Base-by-base conservation (phyloP, 129 eudicot species). In the Dittrichia graveolens region DNA sequence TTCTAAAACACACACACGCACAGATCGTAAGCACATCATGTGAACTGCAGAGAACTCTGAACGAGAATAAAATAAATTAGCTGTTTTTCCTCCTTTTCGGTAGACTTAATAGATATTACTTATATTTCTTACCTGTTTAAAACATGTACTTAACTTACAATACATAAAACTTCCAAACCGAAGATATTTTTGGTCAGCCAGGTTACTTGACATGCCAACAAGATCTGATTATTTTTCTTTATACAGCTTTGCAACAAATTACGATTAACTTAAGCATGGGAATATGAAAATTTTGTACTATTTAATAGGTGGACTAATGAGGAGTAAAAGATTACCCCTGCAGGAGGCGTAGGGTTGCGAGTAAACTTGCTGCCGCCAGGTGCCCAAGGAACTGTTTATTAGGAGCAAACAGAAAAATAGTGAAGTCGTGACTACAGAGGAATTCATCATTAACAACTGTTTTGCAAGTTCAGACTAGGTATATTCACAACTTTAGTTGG, bases 331-430 rank as follows among this genome's bases (percentile, higher is more conserved):
- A 68, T 84, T 90, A 94, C 99, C 99, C 97, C 97, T 71, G 88
- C 60, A 74, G 99, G 99, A 52, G 97, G 97, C n/a, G 78, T 49
- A 16, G 99, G 99, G 72, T 95, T 95, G 79, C 99, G 78, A 80
- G 88, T 80, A 78, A 95, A 95, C 84, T 95, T 95, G 89, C 89
- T 75, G 82, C 99, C 99, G 46, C 99, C 99, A 84, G 99, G 99
- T 84, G 99, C 99, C 99, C 99, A 95, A 73, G 99, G 99, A 88
- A 95, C 97, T 95, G 96, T 75, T 76, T 65, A 79, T 49, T 6
- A 34, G 43, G 7, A 8, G 47, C 5, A 69, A 60, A 67, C 4
- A 44, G 34, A 44, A 7, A 67, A 46, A 11, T 19, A 43, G 44
- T 56, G 12, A 58, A 56, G 76, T 9, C 7, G 44, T 42, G 40